Percentiles rank a stretch among this genome's conserved stretches.
Evolutionary conservation across 768 basidiomycete species (phyloP).

Genomic region (Boletus sp.): DNA sequence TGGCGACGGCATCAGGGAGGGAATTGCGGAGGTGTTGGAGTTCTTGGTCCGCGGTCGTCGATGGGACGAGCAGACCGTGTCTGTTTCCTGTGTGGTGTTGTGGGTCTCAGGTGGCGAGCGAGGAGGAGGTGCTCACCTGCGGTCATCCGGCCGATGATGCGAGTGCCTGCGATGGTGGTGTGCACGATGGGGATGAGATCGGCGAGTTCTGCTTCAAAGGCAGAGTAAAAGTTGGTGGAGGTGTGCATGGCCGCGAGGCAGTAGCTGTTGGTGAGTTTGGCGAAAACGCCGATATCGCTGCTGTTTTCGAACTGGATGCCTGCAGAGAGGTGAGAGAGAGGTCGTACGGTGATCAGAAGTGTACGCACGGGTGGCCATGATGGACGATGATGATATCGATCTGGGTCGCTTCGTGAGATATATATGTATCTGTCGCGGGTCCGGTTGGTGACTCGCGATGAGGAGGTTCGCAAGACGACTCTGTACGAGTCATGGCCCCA

Average conservation of each 20-base stretch:
- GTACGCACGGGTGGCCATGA: constrained; percentile 68
- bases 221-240: constrained; percentile 96
- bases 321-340: constrained; percentile 28
- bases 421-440: not conserved
- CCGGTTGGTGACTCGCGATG: constrained; percentile 15
- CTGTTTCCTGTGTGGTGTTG: constrained; percentile 66
- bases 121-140: constrained; percentile 53
- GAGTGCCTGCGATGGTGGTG: constrained; percentile 91
- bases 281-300: constrained; percentile 94
- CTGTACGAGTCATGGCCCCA: constrained; percentile 18
- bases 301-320: constrained; percentile 93
- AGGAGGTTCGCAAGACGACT: constrained; percentile 6
- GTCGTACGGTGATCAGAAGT: not conserved
- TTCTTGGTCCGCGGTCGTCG: constrained; percentile 96
- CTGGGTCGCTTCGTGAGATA: not conserved
- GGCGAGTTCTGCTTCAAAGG: constrained; percentile 91
- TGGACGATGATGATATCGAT: constrained; percentile 7
- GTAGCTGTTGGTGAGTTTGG: constrained; percentile 97
- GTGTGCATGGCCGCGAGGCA: constrained; percentile 92
- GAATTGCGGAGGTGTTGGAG: constrained; percentile 96
- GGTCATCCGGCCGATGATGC: constrained; percentile 90
- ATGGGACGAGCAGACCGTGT: constrained; percentile 95
- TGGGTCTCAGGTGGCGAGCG: not conserved
- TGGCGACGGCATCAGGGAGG: constrained; percentile 87
- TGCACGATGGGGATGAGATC: constrained; percentile 96